Conservation (phyloP, 2,329 filamentous ascomycete species). For the Pseudomassariella vexata region DNA sequence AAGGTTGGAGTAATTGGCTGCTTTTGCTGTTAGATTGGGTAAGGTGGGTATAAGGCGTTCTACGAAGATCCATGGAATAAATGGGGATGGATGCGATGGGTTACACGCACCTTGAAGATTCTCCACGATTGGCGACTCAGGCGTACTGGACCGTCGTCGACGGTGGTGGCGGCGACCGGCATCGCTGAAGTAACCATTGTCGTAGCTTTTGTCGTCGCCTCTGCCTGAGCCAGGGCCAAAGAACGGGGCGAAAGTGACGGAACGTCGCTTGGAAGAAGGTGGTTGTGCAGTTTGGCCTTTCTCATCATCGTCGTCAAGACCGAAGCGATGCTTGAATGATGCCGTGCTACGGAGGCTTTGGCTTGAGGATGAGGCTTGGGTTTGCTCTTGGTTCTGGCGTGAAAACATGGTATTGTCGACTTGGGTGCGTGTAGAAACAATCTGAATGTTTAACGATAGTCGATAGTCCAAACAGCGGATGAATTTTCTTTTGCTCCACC, state of each 20-base stretch:
- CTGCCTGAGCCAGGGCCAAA: slow-evolving; percentile 11
- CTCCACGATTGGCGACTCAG: slow-evolving; percentile 12
- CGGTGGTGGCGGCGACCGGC: slow-evolving; percentile 5
- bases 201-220: slow-evolving; percentile 7
- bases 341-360: slow-evolving; percentile 2
- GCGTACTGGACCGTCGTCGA: slow-evolving; percentile 10
- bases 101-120: slow-evolving; percentile 14
- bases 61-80: not conserved
- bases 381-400: not conserved
- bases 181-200: slow-evolving; percentile 4
- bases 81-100: not conserved
- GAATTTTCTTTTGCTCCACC: too few relatives aligned
- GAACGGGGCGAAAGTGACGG: slow-evolving; percentile 12
- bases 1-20: slow-evolving; percentile 18
- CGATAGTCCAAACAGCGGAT: too few relatives aligned
- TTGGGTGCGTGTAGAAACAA: too few relatives aligned
- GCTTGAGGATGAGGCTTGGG: not conserved
- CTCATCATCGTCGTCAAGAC: slow-evolving; percentile 9
- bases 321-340: slow-evolving; percentile 12
- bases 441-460: too few relatives aligned
- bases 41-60: too few relatives aligned
- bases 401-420: too few relatives aligned
- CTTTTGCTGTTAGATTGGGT: slow-evolving; percentile 7
- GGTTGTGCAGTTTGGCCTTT: slow-evolving; percentile 4
- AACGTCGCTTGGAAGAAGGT: slow-evolving; percentile 9